Conservation (phyloP, 2,329 filamentous ascomycete species). For the Coniochaeta sp. region DNA sequence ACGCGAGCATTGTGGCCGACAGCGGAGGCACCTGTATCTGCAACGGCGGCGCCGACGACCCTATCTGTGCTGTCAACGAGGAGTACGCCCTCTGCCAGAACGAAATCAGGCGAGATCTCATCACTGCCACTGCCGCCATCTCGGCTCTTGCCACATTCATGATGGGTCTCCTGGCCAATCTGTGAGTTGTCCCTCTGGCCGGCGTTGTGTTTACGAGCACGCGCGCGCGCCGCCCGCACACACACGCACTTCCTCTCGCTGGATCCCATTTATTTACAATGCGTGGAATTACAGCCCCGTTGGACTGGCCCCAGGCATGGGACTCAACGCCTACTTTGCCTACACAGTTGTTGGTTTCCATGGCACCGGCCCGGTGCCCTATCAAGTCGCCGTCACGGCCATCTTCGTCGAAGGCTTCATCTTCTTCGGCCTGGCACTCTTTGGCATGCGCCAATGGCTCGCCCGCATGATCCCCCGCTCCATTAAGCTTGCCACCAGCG, state of each 20-base stretch:
- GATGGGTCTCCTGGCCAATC: conserved; percentile 77
- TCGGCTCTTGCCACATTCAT: conserved; percentile 71
- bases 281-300: conserved; percentile 40
- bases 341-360: conserved; percentile 75
- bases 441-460: conserved; percentile 83
- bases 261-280: not conserved
- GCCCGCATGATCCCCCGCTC: conserved; percentile 75
- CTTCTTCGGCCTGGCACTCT: conserved; percentile 71
- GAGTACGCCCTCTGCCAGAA: conserved; percentile 58
- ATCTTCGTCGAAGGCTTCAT: conserved; percentile 86
- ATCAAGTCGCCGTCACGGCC: conserved; percentile 69
- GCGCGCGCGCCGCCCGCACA: too few relatives aligned
- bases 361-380: conserved; percentile 67
- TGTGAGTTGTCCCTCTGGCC: conserved; percentile 33
- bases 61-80: conserved; percentile 44
- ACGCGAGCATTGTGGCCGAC: conserved; percentile 50
- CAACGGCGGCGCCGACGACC: conserved; percentile 41
- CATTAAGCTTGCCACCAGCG: conserved; percentile 81
- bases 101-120: conserved; percentile 67
- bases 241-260: too few relatives aligned
- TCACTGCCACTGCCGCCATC: conserved; percentile 81
- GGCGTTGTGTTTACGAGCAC: not conserved
- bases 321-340: conserved; percentile 81
- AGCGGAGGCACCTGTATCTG: conserved; percentile 73
- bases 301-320: conserved; percentile 68